These are phyloP conservation scores for Comarum palustre DNA, from an alignment of 306 rosid species.

Conservation along the genomic window DNA sequence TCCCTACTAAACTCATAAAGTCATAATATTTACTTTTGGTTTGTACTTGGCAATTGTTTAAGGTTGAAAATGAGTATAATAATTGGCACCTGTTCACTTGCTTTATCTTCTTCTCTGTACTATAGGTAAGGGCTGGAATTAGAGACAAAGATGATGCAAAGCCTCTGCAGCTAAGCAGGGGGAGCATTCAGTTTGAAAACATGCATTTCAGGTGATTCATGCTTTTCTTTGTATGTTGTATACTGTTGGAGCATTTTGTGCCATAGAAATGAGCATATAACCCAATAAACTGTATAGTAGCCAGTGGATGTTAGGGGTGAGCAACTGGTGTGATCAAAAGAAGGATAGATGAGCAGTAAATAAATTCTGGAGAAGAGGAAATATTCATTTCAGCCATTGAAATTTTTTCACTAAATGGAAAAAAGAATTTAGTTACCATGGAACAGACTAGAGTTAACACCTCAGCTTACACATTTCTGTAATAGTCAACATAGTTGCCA, in stretches of 20 bases:
- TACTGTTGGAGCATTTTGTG: constrained; percentile 9
- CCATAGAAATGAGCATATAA: not conserved
- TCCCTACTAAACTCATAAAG: not conserved
- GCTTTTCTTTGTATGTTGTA: constrained; percentile 7
- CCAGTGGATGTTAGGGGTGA: not conserved
- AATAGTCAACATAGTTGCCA: not conserved
- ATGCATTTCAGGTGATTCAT: constrained; percentile 74
- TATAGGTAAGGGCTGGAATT: constrained; percentile 80
- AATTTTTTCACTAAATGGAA: not conserved
- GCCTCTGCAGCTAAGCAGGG: constrained; percentile 66
- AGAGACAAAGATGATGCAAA: constrained; percentile 58
- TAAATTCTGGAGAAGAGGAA: not conserved
- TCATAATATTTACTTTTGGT: not conserved
- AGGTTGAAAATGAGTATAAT: not conserved
- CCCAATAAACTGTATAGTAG: not conserved
- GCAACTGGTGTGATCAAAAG: not conserved
- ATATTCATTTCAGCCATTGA: not conserved
- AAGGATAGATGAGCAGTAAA: not conserved
- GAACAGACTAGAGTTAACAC: not conserved
- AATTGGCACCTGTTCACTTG: constrained; percentile 10
- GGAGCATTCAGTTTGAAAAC: constrained; percentile 64
- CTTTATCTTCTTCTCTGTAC: constrained; percentile 19
- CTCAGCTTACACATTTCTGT: not conserved
- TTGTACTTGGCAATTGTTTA: not conserved
- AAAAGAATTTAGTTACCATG: not conserved